Evolutionary conservation across 352 stramenopile genomes (phyloP).

Genomic region (Stephanocyclus meneghinianus): DNA sequence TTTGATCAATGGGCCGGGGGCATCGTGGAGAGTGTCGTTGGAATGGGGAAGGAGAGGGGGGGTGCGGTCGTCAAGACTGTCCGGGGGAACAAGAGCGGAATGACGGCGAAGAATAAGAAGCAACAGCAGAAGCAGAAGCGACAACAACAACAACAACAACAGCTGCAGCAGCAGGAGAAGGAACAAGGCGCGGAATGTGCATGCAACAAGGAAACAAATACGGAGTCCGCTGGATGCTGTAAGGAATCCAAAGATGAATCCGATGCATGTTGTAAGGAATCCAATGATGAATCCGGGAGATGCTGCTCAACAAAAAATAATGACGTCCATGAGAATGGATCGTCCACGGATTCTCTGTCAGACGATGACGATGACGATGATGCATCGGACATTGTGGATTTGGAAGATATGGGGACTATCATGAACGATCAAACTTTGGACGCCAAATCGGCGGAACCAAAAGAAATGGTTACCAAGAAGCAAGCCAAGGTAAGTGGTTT

Average conservation of each 20-base stretch:
- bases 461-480: slow-evolving; percentile 94
- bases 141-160: no score
- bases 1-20: slow-evolving; percentile 69
- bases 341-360: slow-evolving; percentile 26
- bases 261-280: neutral
- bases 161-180: slow-evolving; percentile 1
- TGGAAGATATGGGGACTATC: slow-evolving; percentile 79
- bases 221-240: slow-evolving; percentile 3
- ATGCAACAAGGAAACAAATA: slow-evolving; percentile 2
- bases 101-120: slow-evolving; percentile 10
- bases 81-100: neutral
- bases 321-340: slow-evolving; percentile 19
- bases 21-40: slow-evolving; percentile 26
- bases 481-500: slow-evolving; percentile 75
- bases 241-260: neutral
- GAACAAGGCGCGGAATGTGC: neutral
- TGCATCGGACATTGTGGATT: slow-evolving; percentile 47
- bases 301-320: slow-evolving; percentile 11
- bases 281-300: slow-evolving; percentile 2
- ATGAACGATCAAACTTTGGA: slow-evolving; percentile 45
- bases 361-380: slow-evolving; percentile 61
- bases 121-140: slow-evolving; percentile 7
- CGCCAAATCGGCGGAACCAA: slow-evolving; percentile 39
- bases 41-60: neutral
- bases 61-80: neutral